Conservation (phyloP, 176 grass and related monocot species). For the Oryza coarctata region DNA sequence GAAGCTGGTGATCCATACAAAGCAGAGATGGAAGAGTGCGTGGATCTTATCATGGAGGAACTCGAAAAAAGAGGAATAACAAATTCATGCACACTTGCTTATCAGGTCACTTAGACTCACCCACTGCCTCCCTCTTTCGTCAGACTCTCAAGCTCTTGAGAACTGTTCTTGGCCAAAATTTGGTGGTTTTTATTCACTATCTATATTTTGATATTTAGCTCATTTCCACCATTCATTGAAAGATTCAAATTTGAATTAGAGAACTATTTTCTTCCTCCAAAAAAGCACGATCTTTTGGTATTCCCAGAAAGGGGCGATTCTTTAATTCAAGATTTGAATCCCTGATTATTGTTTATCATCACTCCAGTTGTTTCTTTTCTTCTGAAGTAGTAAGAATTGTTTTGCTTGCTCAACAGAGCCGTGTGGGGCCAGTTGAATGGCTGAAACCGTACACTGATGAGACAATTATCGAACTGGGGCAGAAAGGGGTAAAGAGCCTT, state of each 20-base stretch:
- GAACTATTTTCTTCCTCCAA: not conserved
- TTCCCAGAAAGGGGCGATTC: not conserved
- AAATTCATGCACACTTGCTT: conserved; percentile 84
- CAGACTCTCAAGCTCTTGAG: not conserved
- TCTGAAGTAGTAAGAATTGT: conserved; percentile 16
- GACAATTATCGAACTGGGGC: conserved; percentile 93
- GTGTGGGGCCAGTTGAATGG: conserved; percentile 98
- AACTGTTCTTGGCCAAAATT: not conserved
- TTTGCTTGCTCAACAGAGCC: conserved; percentile 64
- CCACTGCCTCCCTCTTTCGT: not conserved
- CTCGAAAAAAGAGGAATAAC: conserved; percentile 27
- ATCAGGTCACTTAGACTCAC: conserved; percentile 51
- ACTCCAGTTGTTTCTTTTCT: conserved; percentile 1
- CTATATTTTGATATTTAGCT: not conserved
- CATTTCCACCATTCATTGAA: not conserved
- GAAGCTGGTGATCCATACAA: conserved; percentile 48
- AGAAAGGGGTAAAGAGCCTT: conserved; percentile 78
- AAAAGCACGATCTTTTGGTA: not conserved
- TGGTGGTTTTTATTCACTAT: not conserved
- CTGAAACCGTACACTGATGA: conserved; percentile 96
- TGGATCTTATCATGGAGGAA: conserved; percentile 82
- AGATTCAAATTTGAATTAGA: not conserved
- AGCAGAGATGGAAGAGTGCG: conserved; percentile 63
- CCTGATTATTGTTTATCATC: not conserved
- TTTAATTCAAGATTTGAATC: not conserved